phyloP scores from a whole-genome alignment of 2,329 filamentous ascomycete species.

The Colletotrichum acutatum region DNA sequence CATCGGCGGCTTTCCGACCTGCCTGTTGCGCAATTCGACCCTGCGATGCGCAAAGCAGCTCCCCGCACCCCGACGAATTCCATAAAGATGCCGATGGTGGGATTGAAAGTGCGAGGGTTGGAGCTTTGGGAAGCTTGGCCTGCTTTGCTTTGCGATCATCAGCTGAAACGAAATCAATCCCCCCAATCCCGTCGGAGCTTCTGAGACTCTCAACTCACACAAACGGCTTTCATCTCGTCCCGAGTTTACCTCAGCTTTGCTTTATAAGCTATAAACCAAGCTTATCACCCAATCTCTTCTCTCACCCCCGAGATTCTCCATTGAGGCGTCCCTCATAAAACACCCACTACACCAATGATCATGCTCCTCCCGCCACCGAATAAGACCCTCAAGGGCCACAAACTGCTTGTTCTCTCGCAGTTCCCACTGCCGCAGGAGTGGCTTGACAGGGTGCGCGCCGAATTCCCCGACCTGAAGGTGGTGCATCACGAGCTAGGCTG shows the following conservation, averaged over 20 bases:
- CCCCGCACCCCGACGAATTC: background rate
- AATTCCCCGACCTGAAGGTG: slow-evolving; percentile 58
- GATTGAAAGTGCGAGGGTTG: background rate
- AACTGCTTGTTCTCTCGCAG: slow-evolving; percentile 55
- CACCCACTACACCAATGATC: slow-evolving; percentile 5
- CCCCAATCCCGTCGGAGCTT: background rate
- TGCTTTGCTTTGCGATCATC: background rate
- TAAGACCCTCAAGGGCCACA: slow-evolving; percentile 51
- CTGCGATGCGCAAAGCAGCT: slow-evolving; percentile 30
- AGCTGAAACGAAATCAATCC: background rate
- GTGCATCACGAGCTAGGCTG: slow-evolving; percentile 43
- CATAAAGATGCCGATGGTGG: background rate
- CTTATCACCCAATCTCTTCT: background rate
- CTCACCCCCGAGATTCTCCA: background rate
- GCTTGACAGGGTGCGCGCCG: slow-evolving; percentile 48
- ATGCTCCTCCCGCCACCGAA: slow-evolving; percentile 33
- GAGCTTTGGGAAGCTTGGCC: background rate
- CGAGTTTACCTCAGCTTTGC: background rate
- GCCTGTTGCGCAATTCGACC: slow-evolving; percentile 31
- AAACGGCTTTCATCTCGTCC: background rate
- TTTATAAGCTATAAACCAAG: background rate
- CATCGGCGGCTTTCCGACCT: slow-evolving; percentile 29
- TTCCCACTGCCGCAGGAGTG: slow-evolving; percentile 45
- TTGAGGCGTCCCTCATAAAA: background rate
- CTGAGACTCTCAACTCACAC: background rate